Base-by-base conservation (phyloP, 805 yeast species). In the Limtongia smithiae region DNA sequence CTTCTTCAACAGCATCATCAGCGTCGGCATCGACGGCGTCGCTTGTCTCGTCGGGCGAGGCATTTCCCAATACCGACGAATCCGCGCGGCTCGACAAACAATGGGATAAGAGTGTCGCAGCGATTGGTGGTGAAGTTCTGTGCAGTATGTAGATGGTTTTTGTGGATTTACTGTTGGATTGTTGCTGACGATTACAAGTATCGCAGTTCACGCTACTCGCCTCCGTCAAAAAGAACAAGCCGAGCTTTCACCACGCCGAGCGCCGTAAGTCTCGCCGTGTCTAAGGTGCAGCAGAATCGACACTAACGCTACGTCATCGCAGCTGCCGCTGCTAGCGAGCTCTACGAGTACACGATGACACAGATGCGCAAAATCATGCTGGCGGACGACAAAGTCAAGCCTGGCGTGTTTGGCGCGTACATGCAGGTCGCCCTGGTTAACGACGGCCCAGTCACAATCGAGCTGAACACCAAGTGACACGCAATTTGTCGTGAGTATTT, bases 341-440 rank as follows among this genome's bases (percentile, higher is more conserved):
- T 71, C 21, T 76, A 75, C 54, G 73, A 80, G 8, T 62, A 65
- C 40, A 83, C 87, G 47, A 41, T 47, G 1, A 62, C 70, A 20
- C 67, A 86, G 50, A 67, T 59, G 37, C 41, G 72, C 51, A 61
- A 58, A 1, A 77, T 76, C n/a, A 52, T 87, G 51, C 57, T 60
- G n/a, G 85, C 85, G 0, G 75, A 72, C 0, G 80, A 74, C 0
- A 79, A 78, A 40, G 95, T 89, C 2, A 76, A 82, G 55, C 96
- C 90, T 60, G 98, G 98, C 2, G 73, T 79, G 47, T 93, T 93
- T 65, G 98, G 97, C 0, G 97, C 91, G 9, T 86, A 91, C 96
- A 93, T 93, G 98, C 95, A 87, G 55, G 96, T 94, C 14, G 76
- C 77, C 1, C 67, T 91, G 52, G 80, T 83, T 12, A 93, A 93